Percentiles rank a stretch among this genome's conserved stretches.
Evolutionary conservation across 495 filamentous ascomycete species (phyloP).

Genomic region (Penicillium argentinense): DNA sequence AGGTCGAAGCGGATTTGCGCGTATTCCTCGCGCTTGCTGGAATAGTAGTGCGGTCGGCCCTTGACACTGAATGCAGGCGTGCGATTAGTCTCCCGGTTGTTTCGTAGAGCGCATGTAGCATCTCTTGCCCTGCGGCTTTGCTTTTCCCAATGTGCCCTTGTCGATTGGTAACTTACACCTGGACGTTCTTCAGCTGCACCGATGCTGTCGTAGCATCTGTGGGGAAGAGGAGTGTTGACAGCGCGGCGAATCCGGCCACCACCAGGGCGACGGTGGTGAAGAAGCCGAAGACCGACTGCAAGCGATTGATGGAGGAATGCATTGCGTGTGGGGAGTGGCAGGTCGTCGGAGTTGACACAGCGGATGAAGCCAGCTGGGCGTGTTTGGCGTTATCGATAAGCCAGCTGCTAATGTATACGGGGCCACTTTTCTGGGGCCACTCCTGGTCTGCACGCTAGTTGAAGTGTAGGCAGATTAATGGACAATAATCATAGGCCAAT

Average conservation of each 20-base stretch:
- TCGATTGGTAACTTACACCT: conserved; percentile 65
- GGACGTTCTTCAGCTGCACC: conserved; percentile 72
- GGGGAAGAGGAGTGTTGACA: conserved; percentile 71
- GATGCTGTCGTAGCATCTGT: conserved; percentile 60
- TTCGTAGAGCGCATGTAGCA: neutral
- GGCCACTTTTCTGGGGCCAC: no score
- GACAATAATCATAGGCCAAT: no score
- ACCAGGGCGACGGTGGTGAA: conserved; percentile 91
- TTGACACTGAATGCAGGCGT: conserved; percentile 56
- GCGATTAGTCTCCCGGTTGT: neutral
- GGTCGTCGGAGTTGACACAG: neutral
- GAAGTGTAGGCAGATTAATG: no score
- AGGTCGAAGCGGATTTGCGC: conserved; percentile 92
- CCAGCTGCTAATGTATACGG: neutral
- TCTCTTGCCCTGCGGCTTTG: neutral
- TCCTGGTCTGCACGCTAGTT: no score
- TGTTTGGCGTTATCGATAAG: conserved; percentile 32
- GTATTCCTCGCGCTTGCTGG: conserved; percentile 87
- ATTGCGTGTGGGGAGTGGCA: conserved; percentile 56
- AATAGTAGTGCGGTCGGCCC: conserved; percentile 93
- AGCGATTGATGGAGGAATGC: conserved; percentile 81
- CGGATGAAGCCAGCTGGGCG: conserved; percentile 41
- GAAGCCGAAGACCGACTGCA: conserved; percentile 94
- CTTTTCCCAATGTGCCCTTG: neutral
- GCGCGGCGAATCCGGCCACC: conserved; percentile 74